phyloP scores from a whole-genome alignment of 768 basidiomycete genomes.

The Tylopilus intermedius region DNA sequence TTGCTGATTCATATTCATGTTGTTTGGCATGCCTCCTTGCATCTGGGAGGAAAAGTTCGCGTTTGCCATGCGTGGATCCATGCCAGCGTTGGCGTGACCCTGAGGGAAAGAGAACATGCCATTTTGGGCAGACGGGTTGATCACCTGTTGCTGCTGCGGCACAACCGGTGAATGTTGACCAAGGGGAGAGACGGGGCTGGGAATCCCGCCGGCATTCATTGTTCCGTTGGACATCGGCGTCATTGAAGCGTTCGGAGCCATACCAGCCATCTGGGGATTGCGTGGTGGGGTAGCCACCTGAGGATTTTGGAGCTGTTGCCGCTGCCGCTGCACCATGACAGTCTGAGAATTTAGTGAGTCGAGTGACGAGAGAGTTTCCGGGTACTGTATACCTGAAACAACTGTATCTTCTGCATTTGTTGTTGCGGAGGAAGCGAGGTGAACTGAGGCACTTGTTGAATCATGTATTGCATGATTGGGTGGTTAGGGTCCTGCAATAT shows the following conservation, averaged over 20 bases:
- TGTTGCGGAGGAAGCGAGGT: constrained; percentile 42
- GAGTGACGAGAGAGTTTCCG: background rate
- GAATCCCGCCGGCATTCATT: constrained; percentile 20
- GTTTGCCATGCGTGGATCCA: constrained; percentile 30
- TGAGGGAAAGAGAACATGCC: constrained; percentile 31
- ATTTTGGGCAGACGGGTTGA: constrained; percentile 26
- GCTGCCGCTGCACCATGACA: constrained; percentile 24
- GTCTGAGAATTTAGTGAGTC: constrained; percentile 13
- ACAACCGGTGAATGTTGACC: constrained; percentile 27
- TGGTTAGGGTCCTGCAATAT: constrained; percentile 53
- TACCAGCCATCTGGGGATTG: constrained; percentile 27
- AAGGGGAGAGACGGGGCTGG: constrained; percentile 29
- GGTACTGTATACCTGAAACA: constrained; percentile 42
- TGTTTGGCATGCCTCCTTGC: constrained; percentile 25
- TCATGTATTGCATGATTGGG: constrained; percentile 55
- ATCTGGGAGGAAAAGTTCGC: constrained; percentile 29
- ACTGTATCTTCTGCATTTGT: constrained; percentile 58
- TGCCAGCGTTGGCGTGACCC: constrained; percentile 17
- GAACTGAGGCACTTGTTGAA: constrained; percentile 50
- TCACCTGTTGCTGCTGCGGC: constrained; percentile 28
- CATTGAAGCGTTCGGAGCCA: constrained; percentile 28
- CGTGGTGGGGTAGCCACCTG: constrained; percentile 23
- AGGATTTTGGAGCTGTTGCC: constrained; percentile 30
- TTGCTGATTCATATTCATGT: constrained; percentile 36
- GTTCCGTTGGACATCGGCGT: constrained; percentile 23